phyloP scores from a whole-genome alignment of 176 grass and related monocot genomes.

The Otatea glauca region DNA sequence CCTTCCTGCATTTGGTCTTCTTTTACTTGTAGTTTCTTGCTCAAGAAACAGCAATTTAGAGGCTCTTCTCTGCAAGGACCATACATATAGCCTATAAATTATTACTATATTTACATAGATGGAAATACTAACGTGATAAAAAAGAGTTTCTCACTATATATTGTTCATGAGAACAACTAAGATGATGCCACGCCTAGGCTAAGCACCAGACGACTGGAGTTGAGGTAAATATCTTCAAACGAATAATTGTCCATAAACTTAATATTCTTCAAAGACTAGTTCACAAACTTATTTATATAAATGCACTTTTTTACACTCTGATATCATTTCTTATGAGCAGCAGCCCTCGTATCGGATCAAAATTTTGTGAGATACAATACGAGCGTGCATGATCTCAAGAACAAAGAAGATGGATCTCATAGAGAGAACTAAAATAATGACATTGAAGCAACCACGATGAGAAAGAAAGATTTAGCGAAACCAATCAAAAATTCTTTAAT shows the following conservation, averaged over 20 bases:
- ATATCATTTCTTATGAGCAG: too few species aligned
- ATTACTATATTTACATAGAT: too few species aligned
- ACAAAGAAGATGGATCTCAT: too few species aligned
- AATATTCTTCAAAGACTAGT: not conserved
- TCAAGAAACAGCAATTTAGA: not conserved
- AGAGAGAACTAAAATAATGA: too few species aligned
- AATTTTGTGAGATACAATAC: too few species aligned
- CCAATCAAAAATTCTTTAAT: too few species aligned
- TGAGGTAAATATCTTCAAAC: constrained; percentile 28
- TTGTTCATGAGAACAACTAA: not conserved
- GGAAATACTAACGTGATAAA: not conserved
- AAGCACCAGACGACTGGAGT: not conserved
- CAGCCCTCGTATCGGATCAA: too few species aligned
- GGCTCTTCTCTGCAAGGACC: not conserved
- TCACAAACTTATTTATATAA: not conserved
- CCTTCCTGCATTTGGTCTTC: not conserved
- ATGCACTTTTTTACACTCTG: not conserved
- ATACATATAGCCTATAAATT: too few species aligned
- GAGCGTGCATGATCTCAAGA: too few species aligned
- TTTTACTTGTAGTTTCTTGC: not conserved
- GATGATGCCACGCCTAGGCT: too few species aligned
- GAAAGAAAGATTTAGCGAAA: too few species aligned
- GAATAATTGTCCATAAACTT: constrained; percentile 33
- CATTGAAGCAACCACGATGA: too few species aligned
- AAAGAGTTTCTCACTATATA: not conserved